A percentile compares a stretch with the other conserved stretches of the same genome.
Conservation (phyloP, 108 stramenopile species). For the Tribonema minus region DNA sequence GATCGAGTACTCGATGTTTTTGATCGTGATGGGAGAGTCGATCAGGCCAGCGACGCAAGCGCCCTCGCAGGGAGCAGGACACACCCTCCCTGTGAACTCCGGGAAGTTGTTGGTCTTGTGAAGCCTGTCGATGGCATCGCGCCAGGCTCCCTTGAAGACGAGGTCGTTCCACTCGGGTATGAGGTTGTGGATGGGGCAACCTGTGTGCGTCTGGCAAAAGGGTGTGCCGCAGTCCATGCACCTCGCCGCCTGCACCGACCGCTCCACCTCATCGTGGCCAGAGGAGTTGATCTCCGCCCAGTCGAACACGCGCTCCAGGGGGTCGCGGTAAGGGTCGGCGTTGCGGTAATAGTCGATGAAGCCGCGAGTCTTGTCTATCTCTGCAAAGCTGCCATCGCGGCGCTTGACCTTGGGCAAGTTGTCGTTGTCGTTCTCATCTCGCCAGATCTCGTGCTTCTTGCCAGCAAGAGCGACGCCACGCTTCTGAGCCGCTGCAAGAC, state of each 20-base stretch:
- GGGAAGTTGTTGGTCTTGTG: conserved; percentile 96
- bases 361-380: conserved; percentile 81
- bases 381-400: conserved; percentile 76
- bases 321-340: conserved; percentile 87
- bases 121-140: conserved; percentile 78
- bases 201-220: conserved; percentile 94
- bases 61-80: conserved; percentile 95
- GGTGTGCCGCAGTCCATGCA: conserved; percentile 98
- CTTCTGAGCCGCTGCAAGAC: not conserved
- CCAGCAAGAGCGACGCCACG: conserved; percentile 14
- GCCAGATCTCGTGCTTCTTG: conserved; percentile 74
- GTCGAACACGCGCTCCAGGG: conserved; percentile 78
- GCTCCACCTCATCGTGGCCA: conserved; percentile 76
- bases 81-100: conserved; percentile 95
- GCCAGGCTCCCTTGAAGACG: conserved; percentile 88
- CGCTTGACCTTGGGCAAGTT: conserved; percentile 87
- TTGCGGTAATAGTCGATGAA: conserved; percentile 92
- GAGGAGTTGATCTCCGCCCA: conserved; percentile 92
- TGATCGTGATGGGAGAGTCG: conserved; percentile 88
- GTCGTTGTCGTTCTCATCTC: conserved; percentile 75
- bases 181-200: conserved; percentile 91
- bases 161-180: conserved; percentile 97
- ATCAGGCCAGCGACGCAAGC: conserved; percentile 91
- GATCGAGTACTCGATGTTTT: conserved; percentile 94
- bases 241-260: conserved; percentile 72